Evolutionary conservation across 2,329 filamentous ascomycete genomes (phyloP).

Genomic region (Pseudocercospora crystallina): DNA sequence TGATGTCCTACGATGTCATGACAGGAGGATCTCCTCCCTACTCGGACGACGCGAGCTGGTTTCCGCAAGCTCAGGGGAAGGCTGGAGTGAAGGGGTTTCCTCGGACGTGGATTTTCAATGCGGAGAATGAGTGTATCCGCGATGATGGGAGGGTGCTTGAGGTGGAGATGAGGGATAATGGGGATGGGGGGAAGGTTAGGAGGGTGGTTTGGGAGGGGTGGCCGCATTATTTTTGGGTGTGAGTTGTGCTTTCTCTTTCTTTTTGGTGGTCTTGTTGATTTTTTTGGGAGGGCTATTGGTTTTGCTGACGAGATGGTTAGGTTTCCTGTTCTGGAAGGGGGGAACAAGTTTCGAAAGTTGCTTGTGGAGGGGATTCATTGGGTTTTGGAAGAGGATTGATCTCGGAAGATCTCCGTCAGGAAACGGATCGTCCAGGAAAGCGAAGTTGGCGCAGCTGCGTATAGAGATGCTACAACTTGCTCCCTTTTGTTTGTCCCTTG

Average conservation of each 20-base stretch:
- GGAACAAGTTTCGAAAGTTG: neutral
- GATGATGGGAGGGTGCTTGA: conserved; percentile 33
- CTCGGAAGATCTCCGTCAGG: no score
- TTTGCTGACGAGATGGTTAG: neutral
- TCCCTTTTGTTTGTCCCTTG: no score
- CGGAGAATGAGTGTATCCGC: conserved; percentile 30
- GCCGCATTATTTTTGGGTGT: conserved; percentile 36
- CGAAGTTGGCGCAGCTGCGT: no score
- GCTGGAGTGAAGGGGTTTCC: conserved; percentile 18
- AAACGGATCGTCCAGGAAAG: no score
- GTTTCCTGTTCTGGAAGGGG: neutral
- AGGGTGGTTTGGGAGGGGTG: conserved; percentile 31
- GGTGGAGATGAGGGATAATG: conserved; percentile 26
- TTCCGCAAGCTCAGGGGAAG: conserved; percentile 7
- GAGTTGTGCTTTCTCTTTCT: neutral
- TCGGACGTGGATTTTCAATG: conserved; percentile 19
- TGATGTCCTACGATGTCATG: conserved; percentile 5
- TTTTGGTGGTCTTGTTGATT: neutral
- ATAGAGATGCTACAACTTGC: no score
- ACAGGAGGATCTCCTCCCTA: neutral
- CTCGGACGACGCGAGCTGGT: conserved; percentile 7
- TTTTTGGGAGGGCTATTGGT: neutral
- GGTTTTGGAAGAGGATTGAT: neutral
- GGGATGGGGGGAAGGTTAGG: conserved; percentile 23
- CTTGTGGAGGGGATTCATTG: neutral